phyloP scores from a whole-genome alignment of 108 stramenopile species.

The Heterococcus sp. region DNA sequence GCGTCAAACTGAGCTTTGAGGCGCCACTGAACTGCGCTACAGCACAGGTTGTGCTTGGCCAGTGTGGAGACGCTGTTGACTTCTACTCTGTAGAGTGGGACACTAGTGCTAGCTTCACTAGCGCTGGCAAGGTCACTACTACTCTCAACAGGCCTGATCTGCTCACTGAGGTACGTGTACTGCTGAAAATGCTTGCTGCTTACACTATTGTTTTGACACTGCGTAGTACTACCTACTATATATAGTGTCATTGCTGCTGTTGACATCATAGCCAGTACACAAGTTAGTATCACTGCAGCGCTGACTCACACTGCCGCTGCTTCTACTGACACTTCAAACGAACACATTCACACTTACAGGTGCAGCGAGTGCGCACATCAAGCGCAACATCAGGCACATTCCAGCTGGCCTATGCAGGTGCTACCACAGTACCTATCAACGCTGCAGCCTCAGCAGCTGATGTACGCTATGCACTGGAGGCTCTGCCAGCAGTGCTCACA shows the following conservation, averaged over 20 bases:
- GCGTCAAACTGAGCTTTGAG: conserved; percentile 57
- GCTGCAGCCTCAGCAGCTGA: conserved; percentile 48
- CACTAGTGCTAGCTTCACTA: conserved; percentile 38
- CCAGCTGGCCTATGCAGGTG: conserved; percentile 46
- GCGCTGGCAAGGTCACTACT: background rate
- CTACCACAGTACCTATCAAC: conserved; percentile 30
- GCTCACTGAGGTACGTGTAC: no score
- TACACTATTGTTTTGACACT: no score
- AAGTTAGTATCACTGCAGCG: no score
- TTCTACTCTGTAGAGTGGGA: conserved; percentile 51
- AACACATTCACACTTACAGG: no score
- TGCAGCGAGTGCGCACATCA: conserved; percentile 4
- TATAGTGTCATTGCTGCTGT: no score
- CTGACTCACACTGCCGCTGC: no score
- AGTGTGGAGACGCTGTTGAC: conserved; percentile 61
- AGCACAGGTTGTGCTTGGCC: conserved; percentile 52
- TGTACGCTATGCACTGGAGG: conserved; percentile 56
- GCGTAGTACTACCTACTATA: no score
- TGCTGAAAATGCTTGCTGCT: no score
- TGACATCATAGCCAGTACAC: no score
- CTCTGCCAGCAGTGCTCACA: conserved; percentile 50
- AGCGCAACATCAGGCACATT: conserved; percentile 47
- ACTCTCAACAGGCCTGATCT: background rate
- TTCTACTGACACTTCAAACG: no score
- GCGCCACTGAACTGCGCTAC: conserved; percentile 61